phyloP scores from a whole-genome alignment of 192 early-diverging fungal genomes.

The Lobosporangium transversale region DNA sequence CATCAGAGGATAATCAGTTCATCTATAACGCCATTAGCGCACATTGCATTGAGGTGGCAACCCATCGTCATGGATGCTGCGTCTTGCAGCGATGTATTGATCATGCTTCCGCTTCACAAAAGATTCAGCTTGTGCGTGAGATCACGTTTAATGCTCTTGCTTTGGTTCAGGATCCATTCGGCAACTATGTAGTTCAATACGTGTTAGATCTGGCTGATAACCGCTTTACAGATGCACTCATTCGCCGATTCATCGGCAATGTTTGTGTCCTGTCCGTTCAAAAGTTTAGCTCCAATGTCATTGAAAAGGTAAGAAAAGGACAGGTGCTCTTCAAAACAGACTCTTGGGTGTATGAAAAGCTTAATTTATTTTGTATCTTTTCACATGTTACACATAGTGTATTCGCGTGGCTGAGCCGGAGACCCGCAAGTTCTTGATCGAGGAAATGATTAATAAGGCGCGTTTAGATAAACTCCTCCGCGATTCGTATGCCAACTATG shows the following conservation, averaged over 20 bases:
- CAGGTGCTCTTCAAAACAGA: not conserved
- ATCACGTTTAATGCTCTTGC: constrained; percentile 79
- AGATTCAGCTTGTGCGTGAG: constrained; percentile 79
- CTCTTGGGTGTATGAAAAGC: not conserved
- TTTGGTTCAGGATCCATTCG: constrained; percentile 90
- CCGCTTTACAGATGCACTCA: constrained; percentile 74
- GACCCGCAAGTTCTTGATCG: constrained; percentile 75
- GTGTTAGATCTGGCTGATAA: constrained; percentile 81
- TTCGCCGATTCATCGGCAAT: constrained; percentile 78
- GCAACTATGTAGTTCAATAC: constrained; percentile 95
- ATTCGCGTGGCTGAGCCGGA: constrained; percentile 81
- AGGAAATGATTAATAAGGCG: constrained; percentile 77
- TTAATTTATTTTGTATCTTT: not conserved
- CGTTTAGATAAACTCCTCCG: constrained; percentile 82
- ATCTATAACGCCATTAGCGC: constrained; percentile 84
- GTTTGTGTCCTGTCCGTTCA: constrained; percentile 84
- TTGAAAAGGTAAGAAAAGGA: constrained; percentile 77
- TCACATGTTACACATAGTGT: constrained; percentile 58
- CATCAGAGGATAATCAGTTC: constrained; percentile 85
- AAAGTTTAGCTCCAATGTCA: constrained; percentile 93
- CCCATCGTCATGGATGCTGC: constrained; percentile 93
- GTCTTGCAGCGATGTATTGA: constrained; percentile 93
- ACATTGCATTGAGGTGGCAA: constrained; percentile 84
- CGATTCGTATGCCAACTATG: constrained; percentile 92
- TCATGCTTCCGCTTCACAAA: constrained; percentile 75